Evolutionary conservation across 257 asterid genomes (phyloP).

Genomic region (Capsicum rhomboideum): DNA sequence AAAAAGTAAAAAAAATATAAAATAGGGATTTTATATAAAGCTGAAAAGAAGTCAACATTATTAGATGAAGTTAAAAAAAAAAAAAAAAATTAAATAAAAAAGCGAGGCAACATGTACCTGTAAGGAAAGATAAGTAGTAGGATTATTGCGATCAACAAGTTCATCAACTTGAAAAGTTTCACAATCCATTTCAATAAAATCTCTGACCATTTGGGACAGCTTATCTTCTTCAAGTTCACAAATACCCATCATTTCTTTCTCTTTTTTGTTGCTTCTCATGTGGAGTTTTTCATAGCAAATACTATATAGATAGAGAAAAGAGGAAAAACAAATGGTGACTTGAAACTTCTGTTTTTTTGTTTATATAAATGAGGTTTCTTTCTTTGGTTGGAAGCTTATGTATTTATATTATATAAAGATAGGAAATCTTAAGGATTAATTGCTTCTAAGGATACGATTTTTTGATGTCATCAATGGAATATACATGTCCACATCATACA

Average conservation of each 20-base stretch:
- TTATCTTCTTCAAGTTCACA: slow-evolving; percentile 11
- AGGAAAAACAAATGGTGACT: not conserved
- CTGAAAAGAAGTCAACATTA: not conserved
- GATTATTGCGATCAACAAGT: slow-evolving; percentile 10
- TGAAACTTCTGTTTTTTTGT: not conserved
- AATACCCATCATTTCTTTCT: not conserved
- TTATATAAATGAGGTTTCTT: not conserved
- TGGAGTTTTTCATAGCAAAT: not conserved
- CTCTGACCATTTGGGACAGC: slow-evolving; percentile 24
- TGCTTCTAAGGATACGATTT: not conserved
- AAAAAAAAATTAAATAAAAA: too few relatives aligned
- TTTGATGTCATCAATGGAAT: not conserved
- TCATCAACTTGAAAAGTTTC: slow-evolving; percentile 8
- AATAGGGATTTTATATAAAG: not conserved
- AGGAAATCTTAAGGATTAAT: not conserved
- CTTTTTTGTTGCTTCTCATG: not conserved
- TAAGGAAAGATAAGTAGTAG: slow-evolving; percentile 21
- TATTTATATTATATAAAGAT: not conserved
- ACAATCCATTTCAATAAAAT: slow-evolving; percentile 15
- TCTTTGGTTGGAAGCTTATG: not conserved
- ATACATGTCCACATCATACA: not conserved
- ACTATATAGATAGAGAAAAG: not conserved
- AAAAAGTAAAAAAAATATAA: too few relatives aligned
- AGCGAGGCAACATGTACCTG: slow-evolving; percentile 9
- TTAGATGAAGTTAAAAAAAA: not conserved